Percentiles rank a stretch among this genome's conserved stretches.
phyloP scores from a whole-genome alignment of 345 rosid species.

The Crucihimalaya himalaica region DNA sequence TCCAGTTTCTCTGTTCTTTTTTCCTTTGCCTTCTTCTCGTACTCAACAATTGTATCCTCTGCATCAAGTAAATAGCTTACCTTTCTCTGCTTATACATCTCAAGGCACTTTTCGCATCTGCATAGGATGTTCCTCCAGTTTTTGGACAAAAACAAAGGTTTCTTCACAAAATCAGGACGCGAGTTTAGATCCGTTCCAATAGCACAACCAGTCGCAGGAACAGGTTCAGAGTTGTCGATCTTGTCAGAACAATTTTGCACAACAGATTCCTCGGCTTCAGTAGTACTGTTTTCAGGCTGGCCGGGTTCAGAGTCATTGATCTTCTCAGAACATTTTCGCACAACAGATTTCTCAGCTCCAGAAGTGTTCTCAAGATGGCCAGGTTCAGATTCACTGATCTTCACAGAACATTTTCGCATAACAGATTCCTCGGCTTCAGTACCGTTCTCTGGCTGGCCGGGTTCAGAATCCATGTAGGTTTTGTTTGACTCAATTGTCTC shows the following conservation, averaged over 20 bases:
- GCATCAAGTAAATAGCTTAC: conserved; percentile 67
- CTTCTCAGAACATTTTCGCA: conserved; percentile 56
- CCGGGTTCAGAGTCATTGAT: conserved; percentile 38
- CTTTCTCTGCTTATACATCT: conserved; percentile 60
- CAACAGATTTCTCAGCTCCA: conserved; percentile 26
- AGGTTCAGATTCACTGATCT: conserved; percentile 39
- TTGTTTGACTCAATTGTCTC: conserved; percentile 57
- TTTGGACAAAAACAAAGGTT: conserved; percentile 78
- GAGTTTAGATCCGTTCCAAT: conserved; percentile 41
- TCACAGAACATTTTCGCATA: conserved; percentile 55
- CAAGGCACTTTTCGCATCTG: conserved; percentile 70
- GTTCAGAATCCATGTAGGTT: conserved; percentile 38
- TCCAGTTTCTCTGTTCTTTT: conserved; percentile 89
- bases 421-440: conserved; percentile 29
- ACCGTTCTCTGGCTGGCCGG: conserved; percentile 48
- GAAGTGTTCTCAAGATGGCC: conserved; percentile 47
- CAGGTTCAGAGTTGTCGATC: conserved; percentile 26
- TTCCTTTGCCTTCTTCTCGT: conserved; percentile 83
- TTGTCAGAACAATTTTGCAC: conserved; percentile 56
- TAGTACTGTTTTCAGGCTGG: conserved; percentile 48
- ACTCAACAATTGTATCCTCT: conserved; percentile 88
- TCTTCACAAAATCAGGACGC: conserved; percentile 43
- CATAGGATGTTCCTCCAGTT: conserved; percentile 86
- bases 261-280: conserved; percentile 28
- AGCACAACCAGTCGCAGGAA: conserved; percentile 42